Percentiles rank a stretch among this genome's conserved stretches.
Conservation (phyloP, 1,139 yeast genomes). For the Geotrichum histeridarum region DNA sequence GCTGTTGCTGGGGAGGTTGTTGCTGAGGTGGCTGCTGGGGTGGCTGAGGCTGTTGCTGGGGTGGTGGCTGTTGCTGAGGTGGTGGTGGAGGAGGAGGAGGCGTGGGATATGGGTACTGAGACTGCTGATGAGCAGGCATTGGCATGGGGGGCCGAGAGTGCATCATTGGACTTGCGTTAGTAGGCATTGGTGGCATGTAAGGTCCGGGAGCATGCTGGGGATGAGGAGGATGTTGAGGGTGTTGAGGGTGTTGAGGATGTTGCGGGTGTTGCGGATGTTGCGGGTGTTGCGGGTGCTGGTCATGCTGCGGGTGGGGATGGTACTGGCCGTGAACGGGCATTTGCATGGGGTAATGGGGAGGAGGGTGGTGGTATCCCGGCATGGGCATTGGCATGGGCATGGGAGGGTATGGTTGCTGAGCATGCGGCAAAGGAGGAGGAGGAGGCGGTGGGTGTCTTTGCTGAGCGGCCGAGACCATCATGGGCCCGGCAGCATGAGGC, state of each 20-base stretch:
- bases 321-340: slow-evolving; percentile 17
- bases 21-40: slow-evolving; percentile 12
- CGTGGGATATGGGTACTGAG: slow-evolving; percentile 18
- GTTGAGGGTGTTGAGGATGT: slow-evolving; percentile 17
- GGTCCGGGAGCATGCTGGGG: slow-evolving; percentile 19
- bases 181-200: not conserved
- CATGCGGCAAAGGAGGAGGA: slow-evolving; percentile 7
- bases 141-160: slow-evolving; percentile 7
- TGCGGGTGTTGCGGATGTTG: slow-evolving; percentile 20
- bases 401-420: slow-evolving; percentile 1
- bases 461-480: not conserved
- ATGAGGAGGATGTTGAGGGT: slow-evolving; percentile 5
- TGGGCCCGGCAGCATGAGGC: not conserved
- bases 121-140: slow-evolving; percentile 9
- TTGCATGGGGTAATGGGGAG: slow-evolving; percentile 10
- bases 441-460: slow-evolving; percentile 1
- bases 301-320: slow-evolving; percentile 20
- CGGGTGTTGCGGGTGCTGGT: slow-evolving; percentile 17
- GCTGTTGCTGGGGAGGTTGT: slow-evolving; percentile 2
- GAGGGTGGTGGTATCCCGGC: slow-evolving; percentile 10
- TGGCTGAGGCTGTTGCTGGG: slow-evolving; percentile 16
- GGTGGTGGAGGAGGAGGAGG: slow-evolving; percentile 21
- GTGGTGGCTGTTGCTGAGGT: slow-evolving; percentile 19
- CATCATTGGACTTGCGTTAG: not conserved
- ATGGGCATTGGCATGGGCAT: slow-evolving; percentile 15